Conservation (phyloP, 176 grass and related monocot genomes). For the Oryza punctata region DNA sequence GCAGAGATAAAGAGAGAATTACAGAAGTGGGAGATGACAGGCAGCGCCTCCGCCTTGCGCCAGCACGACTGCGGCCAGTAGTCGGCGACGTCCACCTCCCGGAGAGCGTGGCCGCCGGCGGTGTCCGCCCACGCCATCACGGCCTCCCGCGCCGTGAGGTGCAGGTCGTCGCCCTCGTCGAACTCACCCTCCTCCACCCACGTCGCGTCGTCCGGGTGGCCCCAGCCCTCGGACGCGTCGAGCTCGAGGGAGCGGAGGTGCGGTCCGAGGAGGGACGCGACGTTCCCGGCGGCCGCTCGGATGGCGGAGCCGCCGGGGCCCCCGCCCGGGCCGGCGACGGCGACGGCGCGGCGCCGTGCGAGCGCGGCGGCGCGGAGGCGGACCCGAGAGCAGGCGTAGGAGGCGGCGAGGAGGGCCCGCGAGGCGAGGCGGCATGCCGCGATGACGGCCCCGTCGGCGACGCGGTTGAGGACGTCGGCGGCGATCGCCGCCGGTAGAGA, state of each 20-base stretch:
- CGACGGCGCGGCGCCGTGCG: constrained; percentile 35
- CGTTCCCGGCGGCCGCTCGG: constrained; percentile 41
- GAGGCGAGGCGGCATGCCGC: constrained; percentile 64
- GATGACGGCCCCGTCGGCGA: constrained; percentile 56
- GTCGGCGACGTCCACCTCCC: constrained; percentile 51
- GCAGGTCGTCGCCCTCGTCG: constrained; percentile 65
- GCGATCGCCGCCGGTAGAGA: constrained; percentile 47
- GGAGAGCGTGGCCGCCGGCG: constrained; percentile 36
- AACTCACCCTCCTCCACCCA: constrained; percentile 51
- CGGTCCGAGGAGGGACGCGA: constrained; percentile 45
- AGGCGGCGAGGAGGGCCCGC: constrained; percentile 36
- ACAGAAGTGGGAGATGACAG: constrained; percentile 65
- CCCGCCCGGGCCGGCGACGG: background rate
- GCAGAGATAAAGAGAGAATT: background rate
- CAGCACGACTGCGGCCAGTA: constrained; percentile 74
- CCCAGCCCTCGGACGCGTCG: constrained; percentile 39
- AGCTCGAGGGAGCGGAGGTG: constrained; percentile 51
- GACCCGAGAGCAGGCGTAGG: constrained; percentile 42
- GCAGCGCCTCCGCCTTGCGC: constrained; percentile 58
- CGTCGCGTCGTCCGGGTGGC: constrained; percentile 24
- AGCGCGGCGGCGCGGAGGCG: constrained; percentile 38
- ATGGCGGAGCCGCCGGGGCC: background rate
- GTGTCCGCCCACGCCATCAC: constrained; percentile 49
- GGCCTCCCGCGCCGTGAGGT: constrained; percentile 56
- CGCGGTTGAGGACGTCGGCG: constrained; percentile 45